These are phyloP conservation scores for Cercospora sp. DNA, from an alignment of 2,329 filamentous ascomycete species.

Conservation along the genomic window DNA sequence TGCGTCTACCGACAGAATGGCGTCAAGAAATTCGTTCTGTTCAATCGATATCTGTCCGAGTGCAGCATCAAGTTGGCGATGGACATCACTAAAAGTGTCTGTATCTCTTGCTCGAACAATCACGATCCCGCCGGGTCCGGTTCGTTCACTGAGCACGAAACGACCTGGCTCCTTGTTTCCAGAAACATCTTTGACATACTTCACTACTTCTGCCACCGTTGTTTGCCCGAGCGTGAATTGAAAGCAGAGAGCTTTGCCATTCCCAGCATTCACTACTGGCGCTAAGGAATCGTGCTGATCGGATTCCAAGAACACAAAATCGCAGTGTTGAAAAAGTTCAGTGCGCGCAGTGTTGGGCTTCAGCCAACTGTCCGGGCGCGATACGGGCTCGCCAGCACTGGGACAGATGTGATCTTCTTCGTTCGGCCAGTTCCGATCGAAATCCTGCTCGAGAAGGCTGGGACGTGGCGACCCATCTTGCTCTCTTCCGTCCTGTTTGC, in stretches of 20 bases:
- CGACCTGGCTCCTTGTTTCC: conserved; percentile 65
- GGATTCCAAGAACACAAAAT: conserved; percentile 80
- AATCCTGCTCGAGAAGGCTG: conserved; percentile 70
- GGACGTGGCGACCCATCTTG: conserved; percentile 28
- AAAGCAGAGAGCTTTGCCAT: conserved; percentile 76
- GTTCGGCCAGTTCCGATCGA: conserved; percentile 76
- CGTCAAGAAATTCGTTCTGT: conserved; percentile 89
- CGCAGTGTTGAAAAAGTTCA: conserved; percentile 81
- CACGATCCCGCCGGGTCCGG: conserved; percentile 61
- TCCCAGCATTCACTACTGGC: conserved; percentile 72
- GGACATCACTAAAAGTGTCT: conserved; percentile 41
- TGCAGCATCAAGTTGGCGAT: conserved; percentile 59
- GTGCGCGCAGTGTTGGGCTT: conserved; percentile 65
- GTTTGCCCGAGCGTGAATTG: conserved; percentile 64
- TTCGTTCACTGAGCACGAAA: conserved; percentile 36
- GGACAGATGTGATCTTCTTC: conserved; percentile 71
- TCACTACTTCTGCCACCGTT: conserved; percentile 66
- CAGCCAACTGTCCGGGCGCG: conserved; percentile 64
- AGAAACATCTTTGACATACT: conserved; percentile 72
- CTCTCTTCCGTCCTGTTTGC: conserved; percentile 41
- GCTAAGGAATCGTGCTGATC: conserved; percentile 74
- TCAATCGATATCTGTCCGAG: conserved; percentile 81
- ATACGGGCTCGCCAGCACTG: conserved; percentile 71
- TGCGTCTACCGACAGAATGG: conserved; percentile 79
- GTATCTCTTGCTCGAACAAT: conserved; percentile 70